Percentiles rank a stretch among this genome's conserved stretches.
These are phyloP conservation scores for Gypsophila paniculata DNA, from an alignment of 179 eudicot genomes.

Conservation along the genomic window DNA sequence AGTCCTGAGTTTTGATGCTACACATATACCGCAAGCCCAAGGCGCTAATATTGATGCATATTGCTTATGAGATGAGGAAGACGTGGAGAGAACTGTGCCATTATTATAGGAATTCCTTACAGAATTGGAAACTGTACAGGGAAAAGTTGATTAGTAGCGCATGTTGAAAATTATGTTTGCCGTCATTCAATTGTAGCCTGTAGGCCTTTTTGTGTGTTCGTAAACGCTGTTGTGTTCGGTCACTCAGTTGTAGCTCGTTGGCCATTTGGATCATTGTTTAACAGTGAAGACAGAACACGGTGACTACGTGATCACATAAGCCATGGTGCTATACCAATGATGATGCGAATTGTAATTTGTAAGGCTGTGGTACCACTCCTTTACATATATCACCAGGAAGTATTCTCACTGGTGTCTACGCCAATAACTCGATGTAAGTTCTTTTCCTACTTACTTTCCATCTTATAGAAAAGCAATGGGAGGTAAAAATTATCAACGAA, in stretches of 20 bases:
- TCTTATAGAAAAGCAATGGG: no score
- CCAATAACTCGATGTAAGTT: no score
- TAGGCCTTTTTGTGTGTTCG: background rate
- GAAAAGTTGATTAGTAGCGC: background rate
- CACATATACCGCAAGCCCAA: background rate
- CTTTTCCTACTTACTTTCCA: no score
- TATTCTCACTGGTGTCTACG: no score
- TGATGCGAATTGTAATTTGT: no score
- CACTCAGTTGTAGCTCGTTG: no score
- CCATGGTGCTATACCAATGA: no score
- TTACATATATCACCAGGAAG: no score
- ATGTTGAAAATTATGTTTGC: background rate
- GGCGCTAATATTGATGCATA: background rate
- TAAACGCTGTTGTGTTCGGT: no score
- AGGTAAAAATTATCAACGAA: no score
- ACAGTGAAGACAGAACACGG: background rate
- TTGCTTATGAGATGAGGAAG: background rate
- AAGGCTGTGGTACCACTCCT: no score
- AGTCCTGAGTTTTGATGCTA: background rate
- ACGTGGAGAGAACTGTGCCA: background rate
- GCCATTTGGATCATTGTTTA: background rate
- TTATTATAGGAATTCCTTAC: background rate
- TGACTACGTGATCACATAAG: no score
- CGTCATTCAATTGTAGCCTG: background rate
- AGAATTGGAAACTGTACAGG: constrained; percentile 7